These are phyloP conservation scores for Fusarium tjaetaba DNA, from an alignment of 2,329 filamentous ascomycete species.

Conservation along the genomic window DNA sequence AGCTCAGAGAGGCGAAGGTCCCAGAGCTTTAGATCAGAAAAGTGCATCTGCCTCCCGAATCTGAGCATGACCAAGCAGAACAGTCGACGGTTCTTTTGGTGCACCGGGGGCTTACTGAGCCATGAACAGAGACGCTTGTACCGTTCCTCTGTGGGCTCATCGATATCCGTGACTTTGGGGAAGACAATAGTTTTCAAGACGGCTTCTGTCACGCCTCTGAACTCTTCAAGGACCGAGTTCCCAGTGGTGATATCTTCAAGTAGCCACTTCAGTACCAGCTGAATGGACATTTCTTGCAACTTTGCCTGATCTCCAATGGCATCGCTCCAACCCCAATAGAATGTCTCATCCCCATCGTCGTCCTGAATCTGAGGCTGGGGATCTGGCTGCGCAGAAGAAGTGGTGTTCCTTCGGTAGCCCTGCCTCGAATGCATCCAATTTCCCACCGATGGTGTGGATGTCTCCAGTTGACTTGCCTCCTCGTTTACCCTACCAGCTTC, in stretches of 20 bases:
- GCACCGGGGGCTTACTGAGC: neutral
- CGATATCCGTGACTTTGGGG: neutral
- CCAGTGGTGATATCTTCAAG: neutral
- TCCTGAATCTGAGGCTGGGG: neutral
- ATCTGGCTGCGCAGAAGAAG: neutral
- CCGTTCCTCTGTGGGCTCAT: neutral
- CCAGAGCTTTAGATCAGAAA: neutral
- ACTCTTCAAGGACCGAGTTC: neutral
- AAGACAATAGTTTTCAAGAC: neutral
- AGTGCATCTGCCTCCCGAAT: neutral
- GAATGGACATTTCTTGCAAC: neutral
- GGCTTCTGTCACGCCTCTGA: neutral
- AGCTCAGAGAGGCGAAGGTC: neutral
- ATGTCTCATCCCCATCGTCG: neutral
- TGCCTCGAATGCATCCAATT: neutral
- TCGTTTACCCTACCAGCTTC: neutral
- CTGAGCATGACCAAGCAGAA: neutral
- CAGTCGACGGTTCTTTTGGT: neutral
- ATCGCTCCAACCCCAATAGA: neutral
- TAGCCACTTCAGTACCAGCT: neutral
- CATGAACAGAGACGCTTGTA: neutral
- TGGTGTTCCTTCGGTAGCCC: rapidly evolving
- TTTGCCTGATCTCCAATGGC: neutral
- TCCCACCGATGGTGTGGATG: neutral
- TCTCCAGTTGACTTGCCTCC: neutral